Conservation (phyloP, 164 flowering plant species). For the Akebia trifoliata region DNA sequence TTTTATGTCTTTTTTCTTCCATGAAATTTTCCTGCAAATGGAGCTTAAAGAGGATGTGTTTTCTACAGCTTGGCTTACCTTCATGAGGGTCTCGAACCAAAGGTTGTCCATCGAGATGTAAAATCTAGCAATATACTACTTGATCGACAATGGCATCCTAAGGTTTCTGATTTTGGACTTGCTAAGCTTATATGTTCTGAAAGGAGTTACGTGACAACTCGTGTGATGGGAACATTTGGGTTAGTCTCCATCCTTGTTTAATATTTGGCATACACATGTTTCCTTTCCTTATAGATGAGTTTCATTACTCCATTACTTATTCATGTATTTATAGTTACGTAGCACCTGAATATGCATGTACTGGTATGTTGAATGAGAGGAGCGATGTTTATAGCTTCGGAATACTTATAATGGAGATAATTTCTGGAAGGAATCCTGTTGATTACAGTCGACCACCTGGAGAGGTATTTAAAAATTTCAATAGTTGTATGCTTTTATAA, state of each 20-base stretch:
- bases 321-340: constrained; percentile 50
- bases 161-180: constrained; percentile 40
- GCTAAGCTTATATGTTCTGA: constrained; percentile 23
- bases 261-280: background rate
- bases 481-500: background rate
- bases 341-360: constrained; percentile 95
- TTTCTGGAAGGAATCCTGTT: constrained; percentile 80
- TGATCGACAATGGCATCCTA: constrained; percentile 51
- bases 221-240: too few relatives aligned
- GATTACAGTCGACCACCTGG: constrained; percentile 67
- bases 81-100: constrained; percentile 48
- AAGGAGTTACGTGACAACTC: constrained; percentile 10
- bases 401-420: constrained; percentile 79
- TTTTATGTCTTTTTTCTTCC: background rate
- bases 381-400: constrained; percentile 91
- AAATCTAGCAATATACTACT: constrained; percentile 46
- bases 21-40: background rate
- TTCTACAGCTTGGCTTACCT: constrained; percentile 46
- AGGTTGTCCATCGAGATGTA: constrained; percentile 32
- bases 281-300: background rate
- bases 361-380: constrained; percentile 88
- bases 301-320: background rate
- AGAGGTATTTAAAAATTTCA: constrained; percentile 36
- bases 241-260: background rate
- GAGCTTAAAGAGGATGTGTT: background rate